These are phyloP conservation scores for Artomyces pyxidatus DNA, from an alignment of 768 basidiomycete genomes.

Conservation along the genomic window DNA sequence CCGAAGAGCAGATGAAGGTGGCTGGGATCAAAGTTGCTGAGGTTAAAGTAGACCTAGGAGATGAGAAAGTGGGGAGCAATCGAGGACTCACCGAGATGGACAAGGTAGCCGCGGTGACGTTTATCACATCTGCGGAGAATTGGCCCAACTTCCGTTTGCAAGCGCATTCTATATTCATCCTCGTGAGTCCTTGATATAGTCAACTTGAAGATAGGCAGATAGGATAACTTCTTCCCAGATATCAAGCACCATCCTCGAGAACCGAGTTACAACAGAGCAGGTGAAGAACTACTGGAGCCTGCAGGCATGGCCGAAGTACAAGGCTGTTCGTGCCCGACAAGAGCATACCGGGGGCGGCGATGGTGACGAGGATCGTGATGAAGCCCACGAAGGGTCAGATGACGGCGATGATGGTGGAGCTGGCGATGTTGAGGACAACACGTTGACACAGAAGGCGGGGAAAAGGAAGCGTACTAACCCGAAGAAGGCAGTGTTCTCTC, in stretches of 20 bases:
- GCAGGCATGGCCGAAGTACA: not conserved
- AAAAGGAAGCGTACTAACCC: not conserved
- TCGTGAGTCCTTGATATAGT: not conserved
- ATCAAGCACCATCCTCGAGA: not conserved
- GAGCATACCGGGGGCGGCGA: not conserved
- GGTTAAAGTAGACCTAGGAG: not conserved
- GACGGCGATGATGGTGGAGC: no score
- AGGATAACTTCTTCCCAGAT: not conserved
- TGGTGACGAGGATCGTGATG: no score
- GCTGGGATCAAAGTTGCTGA: not conserved
- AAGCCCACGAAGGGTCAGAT: no score
- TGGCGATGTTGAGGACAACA: not conserved
- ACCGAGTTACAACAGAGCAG: not conserved
- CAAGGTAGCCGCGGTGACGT: not conserved
- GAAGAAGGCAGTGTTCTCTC: not conserved
- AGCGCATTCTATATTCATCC: not conserved
- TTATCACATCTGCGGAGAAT: not conserved
- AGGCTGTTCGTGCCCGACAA: not conserved
- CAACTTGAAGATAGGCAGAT: not conserved
- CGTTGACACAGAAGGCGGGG: not conserved
- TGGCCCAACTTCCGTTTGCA: not conserved
- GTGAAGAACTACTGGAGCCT: not conserved
- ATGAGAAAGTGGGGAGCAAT: not conserved
- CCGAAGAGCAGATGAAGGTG: not conserved
- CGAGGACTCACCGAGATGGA: not conserved